Base-by-base conservation (phyloP, 2,329 filamentous ascomycete species). In the Venturia nashicola region DNA sequence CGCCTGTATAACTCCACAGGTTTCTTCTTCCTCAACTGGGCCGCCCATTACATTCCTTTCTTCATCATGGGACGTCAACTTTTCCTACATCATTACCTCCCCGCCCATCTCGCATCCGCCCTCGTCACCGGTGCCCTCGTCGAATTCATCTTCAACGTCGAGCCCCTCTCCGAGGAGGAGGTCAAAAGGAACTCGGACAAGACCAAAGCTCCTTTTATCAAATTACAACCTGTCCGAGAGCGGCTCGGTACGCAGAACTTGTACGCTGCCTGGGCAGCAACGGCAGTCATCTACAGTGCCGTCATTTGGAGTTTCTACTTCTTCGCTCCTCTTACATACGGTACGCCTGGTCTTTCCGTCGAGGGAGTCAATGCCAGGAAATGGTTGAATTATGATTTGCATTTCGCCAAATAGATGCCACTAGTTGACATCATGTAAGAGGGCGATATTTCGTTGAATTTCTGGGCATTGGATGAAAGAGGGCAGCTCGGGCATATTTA, bases 11-110 rank as follows among this genome's bases (percentile, higher is more conserved):
- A 97, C 82, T 97, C 91, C 63, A 97, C 94, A 0, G 94, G 94
- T 32, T 99, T 99, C 84, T 95, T 99, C 81, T 97, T 97, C 85
- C 84, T 99, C 65, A 91, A 91, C 64, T 99, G 94, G 94, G 91
- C 90, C 16, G 93, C 91, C 2, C 94, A 99, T 75, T 99, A 97
- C 80, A 86, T 96, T 76, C 93, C 93, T 62, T 99, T 99, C 81
- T 99, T 86, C 79, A 85, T 97, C 67, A 99, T 99, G 93, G 93
- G 93, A 65, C 91, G 93, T 70, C 93, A 99, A 76, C 86, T 97
- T 68, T 99, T 99, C 86, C 77, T 99, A 69, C 94, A 99, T 76
- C 94, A 99, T 77, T 99, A 99, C 73, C 84, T 99, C 3, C 94
- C 94, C 0, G 91, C 94, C 0, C 94, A 99, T 73, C 82, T 99